phyloP scores from a whole-genome alignment of 441 rosid species.

The Corymbia calophylla region DNA sequence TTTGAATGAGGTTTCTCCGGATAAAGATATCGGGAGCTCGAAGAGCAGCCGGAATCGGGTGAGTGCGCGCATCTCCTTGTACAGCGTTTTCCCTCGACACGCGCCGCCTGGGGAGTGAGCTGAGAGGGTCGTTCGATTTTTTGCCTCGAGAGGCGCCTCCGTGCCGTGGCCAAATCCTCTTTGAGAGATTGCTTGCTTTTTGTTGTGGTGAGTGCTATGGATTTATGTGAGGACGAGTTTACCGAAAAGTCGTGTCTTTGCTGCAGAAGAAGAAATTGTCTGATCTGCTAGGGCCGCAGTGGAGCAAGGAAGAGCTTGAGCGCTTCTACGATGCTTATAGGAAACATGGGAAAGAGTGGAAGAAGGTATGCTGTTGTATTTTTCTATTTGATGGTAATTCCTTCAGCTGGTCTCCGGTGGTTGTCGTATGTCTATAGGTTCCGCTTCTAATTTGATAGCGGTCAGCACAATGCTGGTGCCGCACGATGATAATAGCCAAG shows the following conservation, averaged over 20 bases:
- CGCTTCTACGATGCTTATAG: constrained; percentile 78
- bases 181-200: neutral
- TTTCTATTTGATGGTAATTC: neutral
- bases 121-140: neutral
- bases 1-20: constrained; percentile 54
- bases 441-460: neutral
- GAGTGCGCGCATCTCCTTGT: constrained; percentile 11
- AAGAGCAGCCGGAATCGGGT: constrained; percentile 54
- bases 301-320: constrained; percentile 80
- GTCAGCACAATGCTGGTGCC: neutral
- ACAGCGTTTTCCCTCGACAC: neutral
- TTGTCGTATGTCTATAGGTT: neutral
- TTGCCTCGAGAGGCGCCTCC: neutral
- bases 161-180: neutral
- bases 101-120: neutral
- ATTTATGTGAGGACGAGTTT: neutral
- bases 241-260: constrained; percentile 3
- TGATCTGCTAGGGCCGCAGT: constrained; percentile 79
- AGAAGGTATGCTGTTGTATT: constrained; percentile 39
- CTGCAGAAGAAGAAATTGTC: constrained; percentile 54
- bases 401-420: neutral
- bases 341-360: constrained; percentile 74
- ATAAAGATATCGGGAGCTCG: constrained; percentile 37
- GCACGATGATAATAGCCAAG: neutral
- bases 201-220: neutral